Percentiles rank a stretch among this genome's conserved stretches.
Conservation (phyloP, 1,284 basidiomycete species). For the Cronartium quercuum region DNA sequence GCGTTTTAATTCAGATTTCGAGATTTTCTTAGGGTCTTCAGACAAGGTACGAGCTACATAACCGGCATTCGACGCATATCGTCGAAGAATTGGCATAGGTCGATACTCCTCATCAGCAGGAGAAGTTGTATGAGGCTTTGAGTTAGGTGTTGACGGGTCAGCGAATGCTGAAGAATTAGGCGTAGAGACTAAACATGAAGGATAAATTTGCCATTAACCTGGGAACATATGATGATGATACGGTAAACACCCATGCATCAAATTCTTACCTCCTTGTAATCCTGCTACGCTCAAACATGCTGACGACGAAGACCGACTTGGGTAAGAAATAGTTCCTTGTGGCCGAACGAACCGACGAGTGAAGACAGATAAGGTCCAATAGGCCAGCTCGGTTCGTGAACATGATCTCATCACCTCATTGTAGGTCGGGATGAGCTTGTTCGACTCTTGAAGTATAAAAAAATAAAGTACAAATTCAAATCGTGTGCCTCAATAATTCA, state of each 20-base stretch:
- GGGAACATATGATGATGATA: too few relatives aligned
- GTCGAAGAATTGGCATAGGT: constrained; percentile 20
- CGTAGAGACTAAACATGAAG: too few relatives aligned
- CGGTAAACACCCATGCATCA: too few relatives aligned
- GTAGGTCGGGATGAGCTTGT: neutral
- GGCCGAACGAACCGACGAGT: neutral
- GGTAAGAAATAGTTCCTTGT: neutral
- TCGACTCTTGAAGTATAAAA: neutral
- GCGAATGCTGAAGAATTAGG: too few relatives aligned
- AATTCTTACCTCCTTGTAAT: neutral
- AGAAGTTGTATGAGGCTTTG: neutral
- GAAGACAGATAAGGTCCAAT: too few relatives aligned
- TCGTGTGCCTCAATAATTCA: neutral
- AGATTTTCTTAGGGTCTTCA: constrained; percentile 18
- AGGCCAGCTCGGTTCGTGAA: neutral
- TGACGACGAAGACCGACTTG: neutral
- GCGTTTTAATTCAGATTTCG: constrained; percentile 26
- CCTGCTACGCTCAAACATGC: neutral
- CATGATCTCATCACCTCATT: constrained; percentile 2
- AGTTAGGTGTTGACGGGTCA: too few relatives aligned
- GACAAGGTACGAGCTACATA: constrained; percentile 30
- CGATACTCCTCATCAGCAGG: neutral
- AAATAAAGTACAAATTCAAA: neutral
- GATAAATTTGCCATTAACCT: too few relatives aligned
- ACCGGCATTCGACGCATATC: constrained; percentile 23